Conservation (phyloP, 108 stramenopile genomes). For the Skeletonema menzelii region DNA sequence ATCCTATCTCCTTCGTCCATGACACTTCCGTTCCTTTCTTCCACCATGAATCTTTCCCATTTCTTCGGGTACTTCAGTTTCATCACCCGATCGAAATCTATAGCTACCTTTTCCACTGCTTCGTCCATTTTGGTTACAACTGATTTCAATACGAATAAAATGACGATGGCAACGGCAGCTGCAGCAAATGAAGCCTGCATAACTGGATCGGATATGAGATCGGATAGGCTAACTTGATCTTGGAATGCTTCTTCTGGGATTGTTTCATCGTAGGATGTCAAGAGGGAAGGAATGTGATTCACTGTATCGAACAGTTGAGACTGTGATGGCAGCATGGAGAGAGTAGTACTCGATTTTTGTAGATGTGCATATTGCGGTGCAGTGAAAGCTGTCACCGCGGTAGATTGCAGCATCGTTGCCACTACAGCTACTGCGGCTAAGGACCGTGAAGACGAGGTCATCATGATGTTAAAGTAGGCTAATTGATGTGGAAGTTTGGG, state of each 20-base stretch:
- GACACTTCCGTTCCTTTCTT: background rate
- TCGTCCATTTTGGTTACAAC: slow-evolving; percentile 33
- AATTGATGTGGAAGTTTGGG: too few species aligned
- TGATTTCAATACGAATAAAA: slow-evolving; percentile 24
- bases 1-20: slow-evolving; percentile 20
- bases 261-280: slow-evolving; percentile 7
- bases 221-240: slow-evolving; percentile 22
- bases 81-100: slow-evolving; percentile 33
- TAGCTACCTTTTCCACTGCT: slow-evolving; percentile 23
- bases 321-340: background rate
- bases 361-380: background rate
- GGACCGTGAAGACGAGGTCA: too few species aligned
- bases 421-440: background rate
- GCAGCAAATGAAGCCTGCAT: slow-evolving; percentile 22
- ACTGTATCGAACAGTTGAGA: background rate
- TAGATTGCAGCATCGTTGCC: background rate
- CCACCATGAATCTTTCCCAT: slow-evolving; percentile 19
- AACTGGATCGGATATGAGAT: slow-evolving; percentile 26
- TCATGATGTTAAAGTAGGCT: too few species aligned
- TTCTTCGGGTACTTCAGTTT: slow-evolving; percentile 31
- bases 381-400: background rate
- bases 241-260: slow-evolving; percentile 25
- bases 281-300: slow-evolving; percentile 2
- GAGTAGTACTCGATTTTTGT: background rate
- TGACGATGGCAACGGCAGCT: slow-evolving; percentile 17